A percentile compares a stretch with the other conserved stretches of the same genome.
These are phyloP conservation scores for Paramecium sonneborni DNA, from an alignment of 73 alveolate species.

Conservation along the genomic window DNA sequence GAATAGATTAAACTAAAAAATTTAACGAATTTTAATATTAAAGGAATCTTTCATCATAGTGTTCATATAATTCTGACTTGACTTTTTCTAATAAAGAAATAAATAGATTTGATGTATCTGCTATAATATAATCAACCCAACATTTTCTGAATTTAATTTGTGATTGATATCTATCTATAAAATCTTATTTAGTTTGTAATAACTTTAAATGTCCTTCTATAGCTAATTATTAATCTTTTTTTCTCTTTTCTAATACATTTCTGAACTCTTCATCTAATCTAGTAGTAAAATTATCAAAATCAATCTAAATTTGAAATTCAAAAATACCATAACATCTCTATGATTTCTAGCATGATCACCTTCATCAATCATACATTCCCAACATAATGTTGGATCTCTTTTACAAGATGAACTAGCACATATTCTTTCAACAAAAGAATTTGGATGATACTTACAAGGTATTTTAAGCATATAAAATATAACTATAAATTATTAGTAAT, in stretches of 20 bases:
- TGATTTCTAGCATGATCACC: slow-evolving; percentile 47
- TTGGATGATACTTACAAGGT: slow-evolving; percentile 36
- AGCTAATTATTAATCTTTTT: not conserved
- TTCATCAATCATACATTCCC: slow-evolving; percentile 52
- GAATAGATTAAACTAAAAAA: not conserved
- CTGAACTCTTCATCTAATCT: slow-evolving; percentile 14
- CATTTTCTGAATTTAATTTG: not conserved
- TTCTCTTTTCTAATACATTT: not conserved
- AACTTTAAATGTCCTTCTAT: slow-evolving; percentile 33
- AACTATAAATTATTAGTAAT: not conserved
- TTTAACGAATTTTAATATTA: not conserved
- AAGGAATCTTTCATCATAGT: not conserved
- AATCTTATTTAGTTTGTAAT: not conserved
- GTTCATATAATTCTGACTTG: not conserved
- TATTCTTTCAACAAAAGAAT: slow-evolving; percentile 2
- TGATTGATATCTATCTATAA: not conserved
- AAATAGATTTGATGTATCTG: not conserved
- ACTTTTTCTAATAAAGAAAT: not conserved
- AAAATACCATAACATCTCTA: slow-evolving; percentile 54
- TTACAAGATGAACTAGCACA: slow-evolving; percentile 45
- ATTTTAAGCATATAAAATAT: not conserved
- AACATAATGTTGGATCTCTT: slow-evolving; percentile 49
- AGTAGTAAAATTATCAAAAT: not conserved
- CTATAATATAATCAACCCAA: not conserved
- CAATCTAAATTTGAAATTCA: not conserved